A percentile compares a stretch with the other conserved stretches of the same genome.
These are phyloP conservation scores for Mycena venus DNA, from an alignment of 768 basidiomycete species.

Conservation along the genomic window DNA sequence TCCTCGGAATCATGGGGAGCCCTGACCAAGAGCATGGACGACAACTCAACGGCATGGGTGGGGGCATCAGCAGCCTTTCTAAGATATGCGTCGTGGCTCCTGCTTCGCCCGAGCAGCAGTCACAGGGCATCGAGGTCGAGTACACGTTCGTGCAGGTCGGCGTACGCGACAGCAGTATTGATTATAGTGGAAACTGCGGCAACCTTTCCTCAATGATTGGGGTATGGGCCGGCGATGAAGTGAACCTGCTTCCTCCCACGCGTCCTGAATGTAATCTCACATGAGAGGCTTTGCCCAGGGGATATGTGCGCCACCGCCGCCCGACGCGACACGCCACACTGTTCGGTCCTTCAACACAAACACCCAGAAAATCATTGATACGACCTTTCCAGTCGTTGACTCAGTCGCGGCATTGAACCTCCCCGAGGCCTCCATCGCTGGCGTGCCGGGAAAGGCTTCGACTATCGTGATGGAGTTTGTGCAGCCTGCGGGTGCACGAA, in stretches of 20 bases:
- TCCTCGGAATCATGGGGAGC: conserved; percentile 85
- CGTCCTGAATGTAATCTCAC: not conserved
- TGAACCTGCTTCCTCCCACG: not conserved
- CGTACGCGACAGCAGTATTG: conserved; percentile 70
- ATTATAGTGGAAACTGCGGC: conserved; percentile 83
- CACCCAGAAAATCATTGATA: conserved; percentile 76
- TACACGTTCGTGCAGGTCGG: conserved; percentile 81
- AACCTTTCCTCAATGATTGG: conserved; percentile 81
- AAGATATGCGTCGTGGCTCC: conserved; percentile 78
- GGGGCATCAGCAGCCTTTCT: conserved; percentile 80
- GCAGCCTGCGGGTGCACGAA: conserved; percentile 75
- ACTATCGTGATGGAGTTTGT: conserved; percentile 77
- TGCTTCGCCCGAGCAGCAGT: conserved; percentile 57
- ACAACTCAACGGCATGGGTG: conserved; percentile 88
- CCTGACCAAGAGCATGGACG: conserved; percentile 77
- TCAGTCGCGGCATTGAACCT: conserved; percentile 59
- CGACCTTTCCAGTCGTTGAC: conserved; percentile 71
- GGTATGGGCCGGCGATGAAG: conserved; percentile 76
- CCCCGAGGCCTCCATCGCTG: conserved; percentile 71
- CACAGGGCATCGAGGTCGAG: conserved; percentile 67
- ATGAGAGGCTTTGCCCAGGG: conserved; percentile 40
- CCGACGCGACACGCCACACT: conserved; percentile 48
- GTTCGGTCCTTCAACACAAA: conserved; percentile 80
- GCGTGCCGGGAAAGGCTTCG: conserved; percentile 76
- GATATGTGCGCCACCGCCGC: conserved; percentile 51